Conservation (phyloP, 768 basidiomycete genomes). For the Rubroboletus pulcherrimus region DNA sequence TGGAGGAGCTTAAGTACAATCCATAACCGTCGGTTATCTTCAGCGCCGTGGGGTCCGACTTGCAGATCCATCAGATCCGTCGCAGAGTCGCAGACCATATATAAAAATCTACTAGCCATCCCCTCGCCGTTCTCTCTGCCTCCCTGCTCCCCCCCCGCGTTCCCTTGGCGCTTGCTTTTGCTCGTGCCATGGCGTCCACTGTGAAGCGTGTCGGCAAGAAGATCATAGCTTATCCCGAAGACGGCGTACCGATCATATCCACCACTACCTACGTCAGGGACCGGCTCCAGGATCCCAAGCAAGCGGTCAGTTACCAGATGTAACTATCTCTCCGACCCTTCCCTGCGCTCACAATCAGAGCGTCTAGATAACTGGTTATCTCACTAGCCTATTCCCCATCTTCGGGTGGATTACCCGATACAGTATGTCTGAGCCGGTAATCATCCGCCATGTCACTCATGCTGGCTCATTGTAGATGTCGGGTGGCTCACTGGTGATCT, state of each 20-base stretch:
- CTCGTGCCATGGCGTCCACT: conserved; percentile 33
- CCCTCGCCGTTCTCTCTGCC: background rate
- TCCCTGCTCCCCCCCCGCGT: background rate
- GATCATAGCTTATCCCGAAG: conserved; percentile 57
- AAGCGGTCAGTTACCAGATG: conserved; percentile 37
- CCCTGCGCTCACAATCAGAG: background rate
- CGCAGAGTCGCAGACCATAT: background rate
- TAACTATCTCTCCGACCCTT: background rate
- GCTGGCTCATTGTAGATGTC: conserved; percentile 41
- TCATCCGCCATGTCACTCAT: background rate
- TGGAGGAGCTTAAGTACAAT: background rate
- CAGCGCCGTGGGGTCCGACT: background rate
- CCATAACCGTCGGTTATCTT: background rate
- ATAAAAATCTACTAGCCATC: background rate
- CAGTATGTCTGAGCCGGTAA: conserved; percentile 45
- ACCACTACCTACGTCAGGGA: conserved; percentile 48
- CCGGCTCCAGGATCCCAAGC: conserved; percentile 43
- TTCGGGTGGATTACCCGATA: conserved; percentile 83
- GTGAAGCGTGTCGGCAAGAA: conserved; percentile 53
- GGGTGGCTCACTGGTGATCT: conserved; percentile 85
- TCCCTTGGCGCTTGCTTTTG: background rate
- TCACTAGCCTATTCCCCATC: conserved; percentile 78
- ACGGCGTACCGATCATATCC: conserved; percentile 57
- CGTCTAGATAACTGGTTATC: conserved; percentile 56
- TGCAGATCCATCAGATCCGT: background rate